Conservation (phyloP, 306 rosid species). For the Arachis stenosperma region DNA sequence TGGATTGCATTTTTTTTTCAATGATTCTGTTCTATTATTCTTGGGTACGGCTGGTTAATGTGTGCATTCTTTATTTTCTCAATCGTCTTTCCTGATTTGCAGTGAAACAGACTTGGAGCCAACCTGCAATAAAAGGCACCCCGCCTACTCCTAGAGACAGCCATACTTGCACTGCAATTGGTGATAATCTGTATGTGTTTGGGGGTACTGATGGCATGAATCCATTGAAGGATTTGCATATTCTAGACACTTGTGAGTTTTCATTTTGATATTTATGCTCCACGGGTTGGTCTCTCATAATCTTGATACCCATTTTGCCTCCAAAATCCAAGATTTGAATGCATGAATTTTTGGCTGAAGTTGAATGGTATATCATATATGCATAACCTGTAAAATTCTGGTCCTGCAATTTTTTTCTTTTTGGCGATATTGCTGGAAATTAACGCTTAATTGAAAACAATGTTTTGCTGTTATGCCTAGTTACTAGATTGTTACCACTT, state of each 20-base stretch:
- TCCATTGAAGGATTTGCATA: slow-evolving; percentile 87
- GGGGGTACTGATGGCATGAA: slow-evolving; percentile 97
- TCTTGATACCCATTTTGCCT: background rate
- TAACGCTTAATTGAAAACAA: slow-evolving; percentile 11
- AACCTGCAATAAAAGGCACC: slow-evolving; percentile 73
- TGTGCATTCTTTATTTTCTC: slow-evolving; percentile 34
- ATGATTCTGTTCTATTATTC: slow-evolving; percentile 2
- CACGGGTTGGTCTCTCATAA: background rate
- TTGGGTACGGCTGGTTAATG: slow-evolving; percentile 27
- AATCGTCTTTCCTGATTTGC: slow-evolving; percentile 56
- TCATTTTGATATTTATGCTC: slow-evolving; percentile 20
- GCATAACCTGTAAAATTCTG: slow-evolving; percentile 4
- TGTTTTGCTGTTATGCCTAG: slow-evolving; percentile 23
- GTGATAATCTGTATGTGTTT: slow-evolving; percentile 81
- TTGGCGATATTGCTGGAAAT: slow-evolving; percentile 4
- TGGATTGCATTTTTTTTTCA: background rate
- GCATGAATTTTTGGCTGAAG: slow-evolving; percentile 25
- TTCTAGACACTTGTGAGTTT: slow-evolving; percentile 84
- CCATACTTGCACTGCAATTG: slow-evolving; percentile 84
- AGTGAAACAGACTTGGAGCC: slow-evolving; percentile 84
- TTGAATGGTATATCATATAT: slow-evolving; percentile 12
- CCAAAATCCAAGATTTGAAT: slow-evolving; percentile 21
- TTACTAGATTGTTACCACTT: slow-evolving; percentile 7
- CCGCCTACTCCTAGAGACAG: slow-evolving; percentile 93
- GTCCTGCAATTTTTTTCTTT: slow-evolving; percentile 17